Evolutionary conservation across 768 basidiomycete genomes (phyloP).

Genomic region (Tulasnella sp.): DNA sequence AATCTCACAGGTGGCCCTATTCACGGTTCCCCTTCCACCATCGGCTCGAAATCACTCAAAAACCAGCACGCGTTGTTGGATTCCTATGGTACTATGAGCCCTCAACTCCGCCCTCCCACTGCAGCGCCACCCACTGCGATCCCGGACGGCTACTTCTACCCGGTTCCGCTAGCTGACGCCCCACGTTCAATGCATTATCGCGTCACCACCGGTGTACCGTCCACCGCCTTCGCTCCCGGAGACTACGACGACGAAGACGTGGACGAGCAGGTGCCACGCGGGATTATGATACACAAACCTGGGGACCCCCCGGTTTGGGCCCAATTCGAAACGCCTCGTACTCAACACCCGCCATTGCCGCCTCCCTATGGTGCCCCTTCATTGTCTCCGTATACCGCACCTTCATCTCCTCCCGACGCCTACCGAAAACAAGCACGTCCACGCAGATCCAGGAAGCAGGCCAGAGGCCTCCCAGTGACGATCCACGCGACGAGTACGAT

Average conservation of each 20-base stretch:
- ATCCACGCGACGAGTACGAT: not conserved
- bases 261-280: not conserved
- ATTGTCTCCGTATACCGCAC: not conserved
- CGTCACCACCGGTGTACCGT: not conserved
- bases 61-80: slow-evolving; percentile 7
- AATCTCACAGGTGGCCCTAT: not conserved
- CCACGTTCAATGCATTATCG: not conserved
- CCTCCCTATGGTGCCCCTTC: not conserved
- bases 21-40: not conserved
- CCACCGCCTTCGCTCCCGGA: not conserved
- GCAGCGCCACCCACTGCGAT: not conserved
- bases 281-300: slow-evolving; percentile 5
- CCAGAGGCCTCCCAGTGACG: not conserved
- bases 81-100: not conserved
- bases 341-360: not conserved
- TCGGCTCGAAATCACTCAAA: not conserved
- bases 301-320: not conserved
- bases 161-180: not conserved
- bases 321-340: not conserved
- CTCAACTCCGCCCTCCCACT: not conserved
- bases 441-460: not conserved
- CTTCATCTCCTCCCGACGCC: not conserved
- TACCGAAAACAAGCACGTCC: not conserved
- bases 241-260: not conserved
- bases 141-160: not conserved